phyloP scores from a whole-genome alignment of 176 grass and related monocot species.

The Avena eriantha region DNA sequence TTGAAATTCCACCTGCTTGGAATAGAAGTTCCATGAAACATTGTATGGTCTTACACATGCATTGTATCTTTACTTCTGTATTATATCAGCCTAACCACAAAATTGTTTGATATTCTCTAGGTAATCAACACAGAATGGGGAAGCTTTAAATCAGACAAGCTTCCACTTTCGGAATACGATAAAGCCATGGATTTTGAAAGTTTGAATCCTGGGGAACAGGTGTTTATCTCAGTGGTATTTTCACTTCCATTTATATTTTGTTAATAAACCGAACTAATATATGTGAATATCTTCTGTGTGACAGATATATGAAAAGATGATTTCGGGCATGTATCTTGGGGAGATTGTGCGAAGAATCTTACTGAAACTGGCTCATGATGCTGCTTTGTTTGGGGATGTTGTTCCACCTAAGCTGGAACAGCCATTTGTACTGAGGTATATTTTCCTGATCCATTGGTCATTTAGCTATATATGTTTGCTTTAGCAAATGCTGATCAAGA shows the following conservation, averaged over 20 bases:
- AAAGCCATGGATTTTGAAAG: slow-evolving; percentile 84
- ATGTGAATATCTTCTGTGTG: background rate
- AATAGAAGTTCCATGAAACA: slow-evolving; percentile 1
- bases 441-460: slow-evolving; percentile 23
- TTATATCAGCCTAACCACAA: background rate
- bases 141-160: slow-evolving; percentile 77
- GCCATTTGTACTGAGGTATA: slow-evolving; percentile 82
- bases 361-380: slow-evolving; percentile 72
- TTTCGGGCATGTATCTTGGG: slow-evolving; percentile 95
- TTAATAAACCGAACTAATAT: background rate
- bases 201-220: slow-evolving; percentile 90
- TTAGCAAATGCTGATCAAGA: slow-evolving; percentile 7
- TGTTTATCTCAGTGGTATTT: slow-evolving; percentile 26
- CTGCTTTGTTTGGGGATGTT: slow-evolving; percentile 80
- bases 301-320: slow-evolving; percentile 96
- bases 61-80: background rate
- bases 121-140: slow-evolving; percentile 98
- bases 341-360: slow-evolving; percentile 88
- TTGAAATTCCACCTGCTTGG: background rate
- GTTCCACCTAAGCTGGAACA: slow-evolving; percentile 78
- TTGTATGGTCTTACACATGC: slow-evolving; percentile 1
- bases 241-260: background rate
- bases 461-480: slow-evolving; percentile 1
- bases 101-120: slow-evolving; percentile 47
- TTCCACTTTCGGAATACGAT: slow-evolving; percentile 83